Percentiles rank a stretch among this genome's conserved stretches.
These are phyloP conservation scores for Xerophyta viscosa DNA, from an alignment of 106 monocot species.

Conservation along the genomic window DNA sequence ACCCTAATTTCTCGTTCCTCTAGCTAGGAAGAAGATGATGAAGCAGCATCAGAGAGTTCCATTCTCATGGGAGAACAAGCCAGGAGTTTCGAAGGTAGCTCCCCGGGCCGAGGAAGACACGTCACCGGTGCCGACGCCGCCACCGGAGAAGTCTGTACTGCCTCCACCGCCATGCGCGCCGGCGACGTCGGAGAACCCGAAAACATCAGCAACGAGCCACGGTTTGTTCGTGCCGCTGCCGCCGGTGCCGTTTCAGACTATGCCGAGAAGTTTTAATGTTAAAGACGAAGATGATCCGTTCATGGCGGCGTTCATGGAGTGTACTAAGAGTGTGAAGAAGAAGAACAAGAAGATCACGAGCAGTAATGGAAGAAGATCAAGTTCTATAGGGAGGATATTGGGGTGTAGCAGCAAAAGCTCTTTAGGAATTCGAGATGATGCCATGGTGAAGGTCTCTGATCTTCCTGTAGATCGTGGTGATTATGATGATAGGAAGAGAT, in stretches of 20 bases:
- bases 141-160: neutral
- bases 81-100: slow-evolving; percentile 12
- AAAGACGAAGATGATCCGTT: slow-evolving; percentile 21
- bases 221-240: slow-evolving; percentile 16
- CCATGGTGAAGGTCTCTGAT: slow-evolving; percentile 11
- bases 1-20: no score
- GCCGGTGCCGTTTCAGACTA: slow-evolving; percentile 8
- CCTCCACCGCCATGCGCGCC: neutral
- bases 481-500: no score
- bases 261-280: no score
- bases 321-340: slow-evolving; percentile 16
- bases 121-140: no score
- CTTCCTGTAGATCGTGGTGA: neutral
- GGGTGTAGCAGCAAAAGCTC: neutral
- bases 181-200: no score
- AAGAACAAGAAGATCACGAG: neutral
- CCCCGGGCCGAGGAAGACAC: neutral
- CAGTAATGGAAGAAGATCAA: no score
- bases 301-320: slow-evolving; percentile 30
- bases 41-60: no score
- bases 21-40: no score
- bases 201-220: neutral
- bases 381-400: neutral
- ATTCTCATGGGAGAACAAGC: neutral
- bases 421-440: neutral